phyloP scores from a whole-genome alignment of 345 rosid genomes.

The Streptanthus diversifolius region DNA sequence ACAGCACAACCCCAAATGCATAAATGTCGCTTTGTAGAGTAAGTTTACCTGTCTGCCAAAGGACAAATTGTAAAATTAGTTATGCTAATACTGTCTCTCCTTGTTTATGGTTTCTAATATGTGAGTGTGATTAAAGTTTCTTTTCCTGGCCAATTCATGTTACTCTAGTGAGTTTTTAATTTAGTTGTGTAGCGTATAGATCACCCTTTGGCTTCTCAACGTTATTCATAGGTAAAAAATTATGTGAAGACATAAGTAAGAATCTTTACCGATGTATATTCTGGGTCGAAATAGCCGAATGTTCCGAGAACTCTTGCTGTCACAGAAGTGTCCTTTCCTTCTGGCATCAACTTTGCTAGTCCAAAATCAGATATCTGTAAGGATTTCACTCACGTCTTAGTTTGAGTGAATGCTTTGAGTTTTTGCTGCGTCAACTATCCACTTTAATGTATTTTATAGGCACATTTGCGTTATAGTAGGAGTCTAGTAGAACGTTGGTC shows the following conservation, averaged over 20 bases:
- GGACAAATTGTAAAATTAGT: background rate
- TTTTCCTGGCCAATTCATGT: background rate
- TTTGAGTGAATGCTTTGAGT: conserved; percentile 18
- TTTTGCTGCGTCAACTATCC: background rate
- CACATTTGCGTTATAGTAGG: conserved; percentile 83
- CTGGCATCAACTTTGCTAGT: conserved; percentile 95
- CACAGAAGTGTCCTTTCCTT: conserved; percentile 71
- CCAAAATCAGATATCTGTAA: conserved; percentile 91
- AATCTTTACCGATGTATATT: conserved; percentile 77
- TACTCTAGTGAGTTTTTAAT: background rate
- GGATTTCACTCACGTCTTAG: conserved; percentile 4
- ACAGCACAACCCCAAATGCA: conserved; percentile 95
- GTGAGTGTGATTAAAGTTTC: background rate
- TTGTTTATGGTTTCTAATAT: background rate
- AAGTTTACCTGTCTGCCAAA: conserved; percentile 84
- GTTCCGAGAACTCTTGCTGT: conserved; percentile 97
- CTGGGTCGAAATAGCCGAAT: conserved; percentile 96
- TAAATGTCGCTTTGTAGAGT: conserved; percentile 94
- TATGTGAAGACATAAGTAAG: conserved; percentile 1
- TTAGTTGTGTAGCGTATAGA: background rate
- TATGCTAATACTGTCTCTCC: background rate
- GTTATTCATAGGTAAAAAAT: background rate
- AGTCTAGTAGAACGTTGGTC: conserved; percentile 74
- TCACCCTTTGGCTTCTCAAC: background rate
- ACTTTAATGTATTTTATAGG: background rate